Base-by-base conservation (phyloP, 2,329 filamentous ascomycete genomes). In the Apiospora hydei region DNA sequence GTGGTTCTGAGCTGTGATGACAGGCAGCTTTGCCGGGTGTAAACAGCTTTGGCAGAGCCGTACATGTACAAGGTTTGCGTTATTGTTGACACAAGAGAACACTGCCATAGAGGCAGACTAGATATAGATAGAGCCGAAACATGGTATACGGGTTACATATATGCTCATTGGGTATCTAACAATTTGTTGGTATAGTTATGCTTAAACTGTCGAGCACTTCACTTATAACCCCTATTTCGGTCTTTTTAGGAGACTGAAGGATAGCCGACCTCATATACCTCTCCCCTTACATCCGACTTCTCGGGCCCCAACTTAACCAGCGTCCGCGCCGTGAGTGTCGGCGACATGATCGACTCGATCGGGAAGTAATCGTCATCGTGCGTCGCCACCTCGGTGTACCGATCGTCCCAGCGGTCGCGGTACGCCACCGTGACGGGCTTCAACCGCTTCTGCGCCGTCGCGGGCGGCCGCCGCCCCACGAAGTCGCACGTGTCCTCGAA, bases 331-430 rank as follows among this genome's bases (percentile, higher is more conserved):
- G 57, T 64, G 18, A 64, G 57, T 1, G 57, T 64, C 34, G 34
- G 30, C 30, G 34, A 64, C 10, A 41, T n/a, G 18, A 41, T 64
- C 3, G 57, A 64, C 26, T 74, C 74, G 24, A 67, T 70, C 43
- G 71, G 71, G 41, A 38, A 66, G 0, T 70, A 61, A 3, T 66
- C 68, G 14, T 57, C 57, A 6, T 61, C 68, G 4, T 69, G 26
- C 64, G 74, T 77, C 1, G 74, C 75, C 7, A 77, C n/a, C 10
- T 74, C 70, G 11, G 77, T 69, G 71, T 81, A 81, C 61, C 70
- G 51, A 67, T 80, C 78, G 10, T 76, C 78, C 67, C 78, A 80
- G 38, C 79, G 77, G 53, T 81, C 80, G 73, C 74, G 74, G 16
- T 77, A 74, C n/a, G 76, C 30, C 18, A 51, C 64, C 69, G 18